Conservation (phyloP, 2,329 filamentous ascomycete genomes). For the Lachnellula arida region DNA sequence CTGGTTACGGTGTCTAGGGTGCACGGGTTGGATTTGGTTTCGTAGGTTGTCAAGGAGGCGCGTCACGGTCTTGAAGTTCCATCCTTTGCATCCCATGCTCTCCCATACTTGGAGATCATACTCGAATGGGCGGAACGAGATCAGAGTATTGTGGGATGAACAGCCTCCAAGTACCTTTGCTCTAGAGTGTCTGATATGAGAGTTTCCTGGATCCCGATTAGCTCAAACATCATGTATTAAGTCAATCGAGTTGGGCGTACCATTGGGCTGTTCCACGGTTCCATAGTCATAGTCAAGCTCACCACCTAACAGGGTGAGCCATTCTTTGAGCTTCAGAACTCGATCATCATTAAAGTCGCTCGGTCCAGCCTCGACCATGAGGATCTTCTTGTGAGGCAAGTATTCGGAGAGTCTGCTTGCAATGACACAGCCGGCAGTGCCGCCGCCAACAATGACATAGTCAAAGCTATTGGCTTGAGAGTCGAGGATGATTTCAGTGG, state of each 20-base stretch:
- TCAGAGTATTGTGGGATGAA: conserved; percentile 90
- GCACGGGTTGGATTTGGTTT: conserved; percentile 87
- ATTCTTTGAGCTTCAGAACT: conserved; percentile 81
- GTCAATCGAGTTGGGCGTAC: conserved; percentile 66
- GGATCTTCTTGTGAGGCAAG: conserved; percentile 73
- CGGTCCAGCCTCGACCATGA: conserved; percentile 83
- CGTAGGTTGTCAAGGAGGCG: conserved; percentile 76
- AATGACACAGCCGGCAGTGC: conserved; percentile 45
- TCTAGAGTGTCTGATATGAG: conserved; percentile 83
- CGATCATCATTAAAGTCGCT: conserved; percentile 86
- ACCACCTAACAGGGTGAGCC: conserved; percentile 78
- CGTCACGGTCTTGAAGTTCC: conserved; percentile 82
- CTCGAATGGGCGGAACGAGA: conserved; percentile 86
- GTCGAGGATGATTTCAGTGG: conserved; percentile 28
- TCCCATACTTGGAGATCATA: conserved; percentile 87
- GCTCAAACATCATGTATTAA: neutral
- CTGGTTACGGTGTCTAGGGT: conserved; percentile 81
- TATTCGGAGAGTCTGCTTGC: conserved; percentile 59
- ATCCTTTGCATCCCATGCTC: conserved; percentile 73
- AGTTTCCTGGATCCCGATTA: conserved; percentile 61
- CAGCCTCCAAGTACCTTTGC: conserved; percentile 91
- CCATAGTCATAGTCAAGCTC: conserved; percentile 89
- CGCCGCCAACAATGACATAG: conserved; percentile 47
- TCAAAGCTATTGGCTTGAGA: conserved; percentile 37
- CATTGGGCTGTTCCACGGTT: conserved; percentile 81